phyloP scores from a whole-genome alignment of 1,284 basidiomycete genomes.

The Puccinia coronata region DNA sequence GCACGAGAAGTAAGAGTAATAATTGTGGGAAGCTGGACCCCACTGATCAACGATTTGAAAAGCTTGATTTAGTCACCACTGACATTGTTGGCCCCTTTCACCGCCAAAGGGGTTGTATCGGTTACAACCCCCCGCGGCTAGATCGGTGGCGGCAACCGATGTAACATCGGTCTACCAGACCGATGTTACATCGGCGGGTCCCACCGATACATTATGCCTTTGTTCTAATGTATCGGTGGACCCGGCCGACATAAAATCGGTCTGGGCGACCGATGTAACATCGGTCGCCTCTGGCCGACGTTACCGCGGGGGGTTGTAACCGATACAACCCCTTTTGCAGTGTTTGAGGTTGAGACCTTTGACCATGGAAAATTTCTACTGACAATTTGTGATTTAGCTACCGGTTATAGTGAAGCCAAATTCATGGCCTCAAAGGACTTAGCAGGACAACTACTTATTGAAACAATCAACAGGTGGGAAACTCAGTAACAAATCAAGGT shows the following conservation, averaged over 20 bases:
- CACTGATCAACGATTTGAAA: not conserved
- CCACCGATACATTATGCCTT: too few relatives aligned
- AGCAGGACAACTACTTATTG: not conserved
- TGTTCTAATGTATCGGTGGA: too few relatives aligned
- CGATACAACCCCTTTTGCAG: too few relatives aligned
- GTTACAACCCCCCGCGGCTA: too few relatives aligned
- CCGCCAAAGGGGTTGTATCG: too few relatives aligned
- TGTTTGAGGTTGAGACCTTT: not conserved
- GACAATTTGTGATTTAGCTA: not conserved
- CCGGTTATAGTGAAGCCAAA: not conserved
- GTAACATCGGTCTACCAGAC: too few relatives aligned
- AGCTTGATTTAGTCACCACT: not conserved
- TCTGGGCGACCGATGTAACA: too few relatives aligned
- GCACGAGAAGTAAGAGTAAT: not conserved
- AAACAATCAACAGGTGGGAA: not conserved
- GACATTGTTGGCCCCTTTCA: not conserved
- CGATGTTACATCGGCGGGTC: too few relatives aligned
- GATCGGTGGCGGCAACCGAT: too few relatives aligned
- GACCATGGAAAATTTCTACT: not conserved
- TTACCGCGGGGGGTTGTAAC: too few relatives aligned
- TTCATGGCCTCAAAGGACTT: not conserved
- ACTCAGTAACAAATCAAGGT: not conserved
- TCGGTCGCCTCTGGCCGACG: too few relatives aligned
- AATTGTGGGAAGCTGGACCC: not conserved
- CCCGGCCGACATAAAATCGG: too few relatives aligned